A percentile compares a stretch with the other conserved stretches of the same genome.
These are phyloP conservation scores for Claviceps monticola DNA, from an alignment of 2,329 filamentous ascomycete genomes.

Conservation along the genomic window DNA sequence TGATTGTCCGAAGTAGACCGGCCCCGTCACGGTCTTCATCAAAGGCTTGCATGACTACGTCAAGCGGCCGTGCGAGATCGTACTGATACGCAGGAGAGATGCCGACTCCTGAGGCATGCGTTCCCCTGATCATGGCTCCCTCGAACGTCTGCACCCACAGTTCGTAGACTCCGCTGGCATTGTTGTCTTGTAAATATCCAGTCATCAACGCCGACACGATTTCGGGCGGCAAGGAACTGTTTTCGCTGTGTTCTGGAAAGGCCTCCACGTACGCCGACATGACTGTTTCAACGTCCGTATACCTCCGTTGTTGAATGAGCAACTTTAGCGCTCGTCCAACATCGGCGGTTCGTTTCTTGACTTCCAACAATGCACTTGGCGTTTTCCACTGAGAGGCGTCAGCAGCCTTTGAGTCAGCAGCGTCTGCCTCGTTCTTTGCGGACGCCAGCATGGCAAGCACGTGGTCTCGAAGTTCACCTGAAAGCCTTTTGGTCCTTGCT, in stretches of 20 bases:
- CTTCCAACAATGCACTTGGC: constrained; percentile 10
- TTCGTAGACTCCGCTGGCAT: constrained; percentile 45
- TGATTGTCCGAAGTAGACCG: constrained; percentile 36
- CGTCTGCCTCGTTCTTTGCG: neutral
- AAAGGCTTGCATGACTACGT: constrained; percentile 34
- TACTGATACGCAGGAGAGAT: constrained; percentile 37
- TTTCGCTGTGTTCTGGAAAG: constrained; percentile 19
- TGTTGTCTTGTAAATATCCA: constrained; percentile 41
- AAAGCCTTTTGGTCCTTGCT: constrained; percentile 12
- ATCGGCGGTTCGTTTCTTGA: constrained; percentile 15
- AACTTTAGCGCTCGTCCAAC: constrained; percentile 21
- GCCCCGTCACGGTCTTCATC: constrained; percentile 25
- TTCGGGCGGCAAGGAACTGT: constrained; percentile 31
- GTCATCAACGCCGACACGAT: constrained; percentile 56
- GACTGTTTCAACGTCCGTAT: constrained; percentile 42
- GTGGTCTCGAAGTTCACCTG: constrained; percentile 16
- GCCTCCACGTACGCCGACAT: constrained; percentile 37
- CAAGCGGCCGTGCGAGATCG: constrained; percentile 35
- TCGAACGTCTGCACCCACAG: constrained; percentile 52
- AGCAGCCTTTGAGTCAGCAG: neutral
- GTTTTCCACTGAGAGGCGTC: constrained; percentile 1
- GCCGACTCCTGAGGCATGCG: constrained; percentile 9
- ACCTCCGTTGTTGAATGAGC: constrained; percentile 25
- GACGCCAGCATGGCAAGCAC: constrained; percentile 12
- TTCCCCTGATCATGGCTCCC: constrained; percentile 28